Conservation (phyloP, 306 rosid genomes). For the Luffa acutangula region DNA sequence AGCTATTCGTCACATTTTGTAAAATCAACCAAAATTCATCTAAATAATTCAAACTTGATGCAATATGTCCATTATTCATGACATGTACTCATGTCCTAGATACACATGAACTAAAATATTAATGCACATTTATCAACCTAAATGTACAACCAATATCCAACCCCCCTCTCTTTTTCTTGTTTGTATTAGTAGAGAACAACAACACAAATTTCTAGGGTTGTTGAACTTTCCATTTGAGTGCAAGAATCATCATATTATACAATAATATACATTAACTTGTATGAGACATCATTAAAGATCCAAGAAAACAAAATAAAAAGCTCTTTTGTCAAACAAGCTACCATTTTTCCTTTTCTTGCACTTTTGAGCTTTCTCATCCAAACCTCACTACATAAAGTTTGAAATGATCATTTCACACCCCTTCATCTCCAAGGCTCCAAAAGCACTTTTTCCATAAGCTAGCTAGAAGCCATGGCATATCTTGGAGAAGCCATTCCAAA, state of each 20-base stretch:
- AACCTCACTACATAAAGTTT: not conserved
- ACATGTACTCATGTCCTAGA: too few relatives aligned
- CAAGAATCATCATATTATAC: not conserved
- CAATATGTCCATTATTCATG: too few relatives aligned
- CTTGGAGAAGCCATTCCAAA: not conserved
- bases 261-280: conserved; percentile 1
- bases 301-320: not conserved
- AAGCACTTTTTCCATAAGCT: not conserved
- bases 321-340: not conserved
- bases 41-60: too few relatives aligned
- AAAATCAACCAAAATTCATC: too few relatives aligned
- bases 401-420: not conserved
- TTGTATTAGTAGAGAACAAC: not conserved
- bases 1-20: too few relatives aligned
- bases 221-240: not conserved
- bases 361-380: not conserved
- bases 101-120: not conserved
- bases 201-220: not conserved
- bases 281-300: not conserved
- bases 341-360: conserved; percentile 7
- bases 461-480: conserved; percentile 21
- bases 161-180: not conserved
- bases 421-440: not conserved
- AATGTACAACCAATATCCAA: not conserved
- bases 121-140: not conserved